Conservation (phyloP, 768 basidiomycete species). For the Xerocomus spinulosus region DNA sequence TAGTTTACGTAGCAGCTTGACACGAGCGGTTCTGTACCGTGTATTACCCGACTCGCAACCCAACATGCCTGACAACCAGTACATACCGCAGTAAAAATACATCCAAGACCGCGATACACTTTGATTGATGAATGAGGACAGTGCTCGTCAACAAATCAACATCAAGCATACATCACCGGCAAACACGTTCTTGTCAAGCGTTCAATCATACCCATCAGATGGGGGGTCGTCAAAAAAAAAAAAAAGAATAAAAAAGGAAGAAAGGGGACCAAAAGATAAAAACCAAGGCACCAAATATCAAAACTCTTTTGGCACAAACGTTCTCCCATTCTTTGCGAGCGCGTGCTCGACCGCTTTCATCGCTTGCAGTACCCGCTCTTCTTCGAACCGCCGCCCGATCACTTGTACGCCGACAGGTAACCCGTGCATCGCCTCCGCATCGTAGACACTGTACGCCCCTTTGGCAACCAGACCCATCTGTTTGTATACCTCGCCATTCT, state of each 20-base stretch:
- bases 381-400: constrained; percentile 57
- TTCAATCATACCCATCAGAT: neutral
- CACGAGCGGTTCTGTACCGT: too few species aligned
- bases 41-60: too few species aligned
- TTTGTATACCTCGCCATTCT: constrained; percentile 19
- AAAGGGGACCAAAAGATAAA: neutral
- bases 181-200: neutral
- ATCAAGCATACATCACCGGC: neutral
- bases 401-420: constrained; percentile 66
- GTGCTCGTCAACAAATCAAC: neutral
- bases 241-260: neutral
- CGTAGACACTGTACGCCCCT: constrained; percentile 49
- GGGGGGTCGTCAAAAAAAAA: neutral
- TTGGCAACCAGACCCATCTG: constrained; percentile 42
- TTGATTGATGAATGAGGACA: neutral
- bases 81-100: neutral
- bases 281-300: constrained; percentile 1
- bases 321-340: constrained; percentile 18
- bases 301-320: constrained; percentile 22
- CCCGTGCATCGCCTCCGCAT: constrained; percentile 60
- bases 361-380: constrained; percentile 68
- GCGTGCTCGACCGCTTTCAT: constrained; percentile 54
- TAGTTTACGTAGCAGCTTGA: too few species aligned
- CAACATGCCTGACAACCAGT: too few species aligned
- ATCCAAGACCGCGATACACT: neutral